These are phyloP conservation scores for Oryza glumipatula DNA, from an alignment of 176 grass and related monocot genomes.

Conservation along the genomic window DNA sequence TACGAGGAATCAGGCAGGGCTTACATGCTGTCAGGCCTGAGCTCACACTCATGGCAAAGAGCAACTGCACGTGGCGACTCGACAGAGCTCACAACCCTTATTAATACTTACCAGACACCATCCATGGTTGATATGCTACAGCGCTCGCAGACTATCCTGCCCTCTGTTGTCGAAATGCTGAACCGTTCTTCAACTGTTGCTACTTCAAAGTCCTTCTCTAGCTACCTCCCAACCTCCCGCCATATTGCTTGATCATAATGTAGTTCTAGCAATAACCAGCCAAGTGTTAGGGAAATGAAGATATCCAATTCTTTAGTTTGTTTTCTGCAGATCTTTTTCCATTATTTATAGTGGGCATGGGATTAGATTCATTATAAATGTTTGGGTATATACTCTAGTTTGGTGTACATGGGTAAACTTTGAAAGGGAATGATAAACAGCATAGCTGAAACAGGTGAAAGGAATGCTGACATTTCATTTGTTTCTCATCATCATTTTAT, in stretches of 20 bases:
- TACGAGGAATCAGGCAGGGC: constrained; percentile 85
- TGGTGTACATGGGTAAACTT: constrained; percentile 26
- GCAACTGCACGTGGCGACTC: constrained; percentile 84
- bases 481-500: background rate
- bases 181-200: constrained; percentile 40
- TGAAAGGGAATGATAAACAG: constrained; percentile 7
- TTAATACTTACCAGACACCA: constrained; percentile 82
- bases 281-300: constrained; percentile 5
- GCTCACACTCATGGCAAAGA: constrained; percentile 85
- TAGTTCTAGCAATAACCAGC: constrained; percentile 15
- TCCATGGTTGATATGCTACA: constrained; percentile 94
- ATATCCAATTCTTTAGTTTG: constrained; percentile 40
- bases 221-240: constrained; percentile 4
- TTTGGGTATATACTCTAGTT: constrained; percentile 24
- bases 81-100: constrained; percentile 51
- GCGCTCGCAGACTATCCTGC: constrained; percentile 68
- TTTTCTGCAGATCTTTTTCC: constrained; percentile 13
- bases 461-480: background rate
- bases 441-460: background rate
- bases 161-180: constrained; percentile 21
- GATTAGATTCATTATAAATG: background rate
- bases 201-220: constrained; percentile 47
- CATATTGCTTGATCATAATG: constrained; percentile 22
- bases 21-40: constrained; percentile 76
- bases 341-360: constrained; percentile 5